phyloP scores from a whole-genome alignment of 2,329 filamentous ascomycete genomes.

The Aurifilum marmelostoma region DNA sequence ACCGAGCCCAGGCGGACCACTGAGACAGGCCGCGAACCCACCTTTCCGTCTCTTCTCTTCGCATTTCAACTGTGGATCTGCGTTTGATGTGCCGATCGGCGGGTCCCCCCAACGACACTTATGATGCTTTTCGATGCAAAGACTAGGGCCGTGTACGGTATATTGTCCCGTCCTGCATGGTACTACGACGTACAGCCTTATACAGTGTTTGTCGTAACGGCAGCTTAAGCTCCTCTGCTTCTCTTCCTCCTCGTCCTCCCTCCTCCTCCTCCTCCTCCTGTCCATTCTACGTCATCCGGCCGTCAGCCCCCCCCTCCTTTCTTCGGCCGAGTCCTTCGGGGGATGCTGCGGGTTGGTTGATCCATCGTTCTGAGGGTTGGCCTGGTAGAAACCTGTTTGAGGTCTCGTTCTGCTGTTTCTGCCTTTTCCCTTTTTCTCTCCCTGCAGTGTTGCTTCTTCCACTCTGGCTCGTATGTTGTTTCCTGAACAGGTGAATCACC shows the following conservation, averaged over 20 bases:
- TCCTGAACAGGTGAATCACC: background rate
- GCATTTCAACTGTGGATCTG: background rate
- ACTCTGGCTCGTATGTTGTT: too few relatives aligned
- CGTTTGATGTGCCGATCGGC: slow-evolving; percentile 22
- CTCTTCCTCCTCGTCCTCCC: background rate
- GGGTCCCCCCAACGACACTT: background rate
- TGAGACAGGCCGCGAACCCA: background rate
- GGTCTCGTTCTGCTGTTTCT: background rate
- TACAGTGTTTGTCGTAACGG: too few relatives aligned
- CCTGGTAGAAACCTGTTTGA: slow-evolving; percentile 8
- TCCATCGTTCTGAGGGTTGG: background rate
- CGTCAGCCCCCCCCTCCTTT: slow-evolving; percentile 1
- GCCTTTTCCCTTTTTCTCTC: too few relatives aligned
- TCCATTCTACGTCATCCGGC: slow-evolving; percentile 23
- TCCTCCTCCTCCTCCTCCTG: background rate
- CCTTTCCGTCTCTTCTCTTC: background rate
- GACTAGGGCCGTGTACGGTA: background rate
- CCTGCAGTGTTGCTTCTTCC: background rate
- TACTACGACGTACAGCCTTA: background rate
- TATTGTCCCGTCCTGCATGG: too few relatives aligned
- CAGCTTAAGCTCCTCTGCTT: too few relatives aligned
- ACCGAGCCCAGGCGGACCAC: slow-evolving; percentile 1
- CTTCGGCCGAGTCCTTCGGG: slow-evolving; percentile 5
- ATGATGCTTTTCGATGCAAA: background rate
- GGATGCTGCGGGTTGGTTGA: slow-evolving; percentile 1